Base-by-base conservation (phyloP, 2,329 filamentous ascomycete species). In the Aaosphaeria pasadenensis region DNA sequence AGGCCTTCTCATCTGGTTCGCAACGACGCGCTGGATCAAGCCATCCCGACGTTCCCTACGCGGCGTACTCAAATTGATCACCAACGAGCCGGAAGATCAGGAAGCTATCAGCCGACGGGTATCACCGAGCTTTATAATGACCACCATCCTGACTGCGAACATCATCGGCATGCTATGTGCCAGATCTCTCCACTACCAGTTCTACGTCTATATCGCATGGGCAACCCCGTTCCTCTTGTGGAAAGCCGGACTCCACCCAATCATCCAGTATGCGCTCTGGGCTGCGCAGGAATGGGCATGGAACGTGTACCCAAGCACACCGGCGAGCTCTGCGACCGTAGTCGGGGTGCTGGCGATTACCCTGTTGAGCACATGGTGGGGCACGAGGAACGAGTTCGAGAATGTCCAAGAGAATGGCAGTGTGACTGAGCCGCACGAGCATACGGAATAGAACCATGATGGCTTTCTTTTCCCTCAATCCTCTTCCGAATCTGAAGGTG, bases 131-230 rank as follows among this genome's bases (percentile, higher is more conserved):
- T 95, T 89, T 69, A 80, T 92, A 55, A 81, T 88, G 76, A 90
- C 87, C 5, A 83, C 85, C 4, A 80, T 95, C 40, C 79, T 96
- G 45, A 84, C 85, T 7, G 87, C 89, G 54, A 87, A 91, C 57
- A 76, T 84, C 30, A 82, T 95, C 48, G 91, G 91, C 35, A 79
- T 95, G 72, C 78, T 96, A 42, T 95, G 90, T 65, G 91, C 91
- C 29, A 80, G 91, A 49, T 92, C 87, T 47, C 79, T 96, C 59
- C 91, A 96, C 74, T 96, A 96, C 76, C 91, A 96, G 65, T 96
- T 96, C 76, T 96, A 91, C 71, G 84, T 89, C 41, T 96, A 95
- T 76, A 81, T 95, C 50, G 88, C 88, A 30, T 96, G 91, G 91
- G 82, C 87, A 11, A 89, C 89, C 5, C 91, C 91, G 0, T 95